Base-by-base conservation (phyloP, 768 basidiomycete genomes). In the Kwoniella heveanensis region DNA sequence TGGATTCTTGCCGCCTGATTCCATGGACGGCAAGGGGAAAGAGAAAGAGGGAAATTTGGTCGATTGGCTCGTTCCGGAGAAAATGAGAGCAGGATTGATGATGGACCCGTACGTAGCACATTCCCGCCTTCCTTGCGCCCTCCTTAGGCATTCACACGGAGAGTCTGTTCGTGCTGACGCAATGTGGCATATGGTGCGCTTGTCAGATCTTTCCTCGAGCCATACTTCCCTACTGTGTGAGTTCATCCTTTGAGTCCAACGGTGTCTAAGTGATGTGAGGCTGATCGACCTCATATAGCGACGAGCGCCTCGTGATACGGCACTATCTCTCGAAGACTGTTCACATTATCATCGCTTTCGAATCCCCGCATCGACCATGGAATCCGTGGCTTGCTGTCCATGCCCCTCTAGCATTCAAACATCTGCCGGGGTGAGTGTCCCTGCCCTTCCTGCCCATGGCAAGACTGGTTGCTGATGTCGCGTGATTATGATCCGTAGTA, bases 341-440 rank as follows among this genome's bases (percentile, higher is more conserved):
- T 2, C 60, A 67, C 25, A 71, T 73, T 57, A 76, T 76, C 63
- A 62, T 76, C 22, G 74, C 74, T 7, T 67, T 68, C 22, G 72
- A 76, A 25, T 63, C 59, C 6, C 27, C 37, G 13, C 51, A 54
- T 30, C 64, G 58, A 13, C 68, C 68, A 1, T 73, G 70, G 70
- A 74, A 74, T 52, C 73, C 73, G 1, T 74, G 73, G 73, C 37
- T 74, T 1, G 44, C 48, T 2, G 48, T 67, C 1, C 69, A 73
- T 48, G 69, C 71, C 9, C 58, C 71, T 5, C 54, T 67, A 24
- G 69, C 71, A 4, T 72, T 72, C 60, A 63, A 52, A 4, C 56
- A 62, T 39, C 49, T 66, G 0, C 71, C 69, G 17, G 67, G 67
- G 65, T 68, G 25, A 26, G 65, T 58, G 10, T 0, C 6, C 32